phyloP scores from a whole-genome alignment of 345 rosid species.

The Hypericum androsaemum region DNA sequence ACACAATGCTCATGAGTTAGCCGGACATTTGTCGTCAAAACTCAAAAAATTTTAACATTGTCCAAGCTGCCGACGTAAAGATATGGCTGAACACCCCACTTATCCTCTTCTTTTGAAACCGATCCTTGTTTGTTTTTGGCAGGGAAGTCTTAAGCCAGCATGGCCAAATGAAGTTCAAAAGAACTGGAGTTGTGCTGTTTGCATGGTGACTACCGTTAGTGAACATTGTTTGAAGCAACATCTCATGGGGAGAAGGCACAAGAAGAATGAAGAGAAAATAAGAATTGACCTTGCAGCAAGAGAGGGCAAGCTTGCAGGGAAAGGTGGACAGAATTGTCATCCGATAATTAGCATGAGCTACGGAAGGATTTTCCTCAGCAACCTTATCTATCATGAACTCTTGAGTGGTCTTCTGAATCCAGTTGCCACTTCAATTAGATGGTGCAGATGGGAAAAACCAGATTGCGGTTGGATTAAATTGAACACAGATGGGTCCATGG shows the following conservation, averaged over 20 bases:
- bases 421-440: conserved; percentile 17
- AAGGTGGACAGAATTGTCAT: neutral
- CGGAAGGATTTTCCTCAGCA: conserved; percentile 5
- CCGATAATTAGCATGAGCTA: neutral
- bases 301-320: conserved; percentile 1
- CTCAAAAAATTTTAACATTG: no score
- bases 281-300: conserved; percentile 1
- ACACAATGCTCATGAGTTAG: no score
- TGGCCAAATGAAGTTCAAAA: conserved; percentile 11
- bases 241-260: conserved; percentile 25
- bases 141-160: no score
- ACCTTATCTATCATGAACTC: conserved; percentile 10
- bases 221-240: conserved; percentile 21
- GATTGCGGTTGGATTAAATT: conserved; percentile 25
- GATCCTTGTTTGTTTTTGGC: no score
- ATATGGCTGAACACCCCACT: no score
- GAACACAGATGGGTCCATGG: conserved; percentile 29
- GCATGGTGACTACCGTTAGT: conserved; percentile 18
- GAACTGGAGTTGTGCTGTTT: conserved; percentile 29
- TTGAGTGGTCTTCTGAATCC: conserved; percentile 17
- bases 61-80: no score
- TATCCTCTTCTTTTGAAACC: no score
- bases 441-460: conserved; percentile 28
- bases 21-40: no score
- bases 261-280: conserved; percentile 13